These are phyloP conservation scores for Rhododendron simsii DNA, from an alignment of 148 eudicot genomes.

Conservation along the genomic window DNA sequence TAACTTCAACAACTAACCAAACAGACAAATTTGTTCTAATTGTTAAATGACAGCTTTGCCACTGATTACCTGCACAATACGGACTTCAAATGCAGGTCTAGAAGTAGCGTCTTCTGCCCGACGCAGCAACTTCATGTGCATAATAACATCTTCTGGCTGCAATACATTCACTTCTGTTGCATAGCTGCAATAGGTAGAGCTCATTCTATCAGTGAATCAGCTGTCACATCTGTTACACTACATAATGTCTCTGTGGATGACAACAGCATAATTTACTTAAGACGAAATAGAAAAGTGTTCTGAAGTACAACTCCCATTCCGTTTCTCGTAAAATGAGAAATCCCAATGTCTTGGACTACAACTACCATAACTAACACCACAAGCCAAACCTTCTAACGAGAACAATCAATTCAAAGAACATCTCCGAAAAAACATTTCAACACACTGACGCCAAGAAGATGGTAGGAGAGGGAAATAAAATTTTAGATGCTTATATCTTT, in stretches of 20 bases:
- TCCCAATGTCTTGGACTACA: not conserved
- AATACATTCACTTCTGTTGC: slow-evolving; percentile 74
- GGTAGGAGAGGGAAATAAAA: not conserved
- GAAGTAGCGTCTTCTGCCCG: slow-evolving; percentile 51
- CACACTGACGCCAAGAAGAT: not conserved
- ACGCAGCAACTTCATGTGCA: slow-evolving; percentile 62
- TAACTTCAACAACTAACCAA: not conserved
- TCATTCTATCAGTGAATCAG: not conserved
- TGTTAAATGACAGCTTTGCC: not conserved
- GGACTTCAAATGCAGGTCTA: slow-evolving; percentile 44
- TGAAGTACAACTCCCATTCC: not conserved
- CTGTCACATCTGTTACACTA: not conserved
- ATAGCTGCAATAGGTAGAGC: slow-evolving; percentile 36
- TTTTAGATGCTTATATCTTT: not conserved
- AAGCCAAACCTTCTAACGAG: not conserved
- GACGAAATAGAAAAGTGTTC: not conserved
- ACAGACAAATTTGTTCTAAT: not conserved
- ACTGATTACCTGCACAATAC: slow-evolving; percentile 51
- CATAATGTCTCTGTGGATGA: not conserved
- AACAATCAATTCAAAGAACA: not conserved
- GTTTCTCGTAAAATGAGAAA: not conserved
- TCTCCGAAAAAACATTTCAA: not conserved
- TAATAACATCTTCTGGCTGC: slow-evolving; percentile 70
- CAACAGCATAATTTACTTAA: not conserved
- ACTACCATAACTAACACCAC: not conserved